Evolutionary conservation across 768 basidiomycete genomes (phyloP).

Genomic region (Erythrobasidium yunnanense): DNA sequence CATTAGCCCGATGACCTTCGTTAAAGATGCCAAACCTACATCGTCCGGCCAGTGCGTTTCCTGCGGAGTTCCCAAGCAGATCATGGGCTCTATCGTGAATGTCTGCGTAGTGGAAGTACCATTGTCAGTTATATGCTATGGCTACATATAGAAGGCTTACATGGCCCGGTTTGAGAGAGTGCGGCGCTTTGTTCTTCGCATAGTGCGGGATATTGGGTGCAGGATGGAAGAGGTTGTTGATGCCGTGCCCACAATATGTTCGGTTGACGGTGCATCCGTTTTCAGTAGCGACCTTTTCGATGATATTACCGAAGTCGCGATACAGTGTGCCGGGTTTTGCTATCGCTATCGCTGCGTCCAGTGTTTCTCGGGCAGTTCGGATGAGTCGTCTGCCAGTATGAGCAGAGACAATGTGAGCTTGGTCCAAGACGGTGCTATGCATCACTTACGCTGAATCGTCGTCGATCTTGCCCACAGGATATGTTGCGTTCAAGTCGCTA

Average conservation of each 20-base stretch:
- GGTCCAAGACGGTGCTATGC: not conserved
- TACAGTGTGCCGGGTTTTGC: constrained; percentile 86
- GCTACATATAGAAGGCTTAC: not conserved
- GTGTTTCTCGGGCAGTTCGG: constrained; percentile 63
- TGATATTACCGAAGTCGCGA: constrained; percentile 73
- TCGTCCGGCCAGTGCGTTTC: constrained; percentile 38
- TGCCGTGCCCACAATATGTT: constrained; percentile 41
- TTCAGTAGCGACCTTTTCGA: constrained; percentile 73
- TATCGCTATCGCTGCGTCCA: constrained; percentile 78
- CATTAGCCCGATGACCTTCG: not conserved
- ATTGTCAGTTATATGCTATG: no score
- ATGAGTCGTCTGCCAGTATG: constrained; percentile 50
- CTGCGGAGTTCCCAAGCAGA: constrained; percentile 29
- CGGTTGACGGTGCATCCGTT: constrained; percentile 83
- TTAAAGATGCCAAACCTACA: constrained; percentile 12
- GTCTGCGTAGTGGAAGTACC: no score
- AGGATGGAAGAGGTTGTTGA: constrained; percentile 36
- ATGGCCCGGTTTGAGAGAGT: constrained; percentile 31
- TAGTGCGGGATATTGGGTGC: constrained; percentile 37
- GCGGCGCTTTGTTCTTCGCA: constrained; percentile 33
- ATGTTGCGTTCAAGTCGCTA: constrained; percentile 51
- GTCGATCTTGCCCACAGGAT: constrained; percentile 70
- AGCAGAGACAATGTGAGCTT: not conserved
- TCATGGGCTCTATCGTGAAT: constrained; percentile 40
- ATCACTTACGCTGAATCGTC: constrained; percentile 5